Evolutionary conservation across 345 rosid species (phyloP).

Genomic region (Clarkia xantiana): DNA sequence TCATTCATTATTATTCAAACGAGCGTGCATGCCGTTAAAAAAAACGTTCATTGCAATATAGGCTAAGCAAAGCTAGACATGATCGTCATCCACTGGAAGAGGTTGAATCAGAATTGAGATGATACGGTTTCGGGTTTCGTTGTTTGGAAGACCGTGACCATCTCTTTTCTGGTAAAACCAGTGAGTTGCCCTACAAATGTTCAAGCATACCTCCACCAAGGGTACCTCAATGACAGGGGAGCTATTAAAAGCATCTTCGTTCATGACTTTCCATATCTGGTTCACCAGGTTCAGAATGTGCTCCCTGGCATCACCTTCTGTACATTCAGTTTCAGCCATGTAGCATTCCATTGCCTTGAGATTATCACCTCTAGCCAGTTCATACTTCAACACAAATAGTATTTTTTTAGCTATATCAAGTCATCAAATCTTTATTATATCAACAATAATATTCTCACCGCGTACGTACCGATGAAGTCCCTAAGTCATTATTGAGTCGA

Average conservation of each 20-base stretch:
- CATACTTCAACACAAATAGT: no score
- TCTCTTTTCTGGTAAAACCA: slow-evolving; percentile 10
- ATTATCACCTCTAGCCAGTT: slow-evolving; percentile 7
- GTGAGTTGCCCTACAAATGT: slow-evolving; percentile 3
- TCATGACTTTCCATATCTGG: slow-evolving; percentile 12
- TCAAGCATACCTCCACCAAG: neutral
- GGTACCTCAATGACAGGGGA: neutral
- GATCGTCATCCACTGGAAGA: neutral
- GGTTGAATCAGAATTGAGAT: slow-evolving; percentile 1
- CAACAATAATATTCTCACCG: no score
- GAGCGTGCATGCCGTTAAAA: no score
- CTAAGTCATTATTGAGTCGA: slow-evolving; percentile 11
- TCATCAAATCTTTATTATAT: no score
- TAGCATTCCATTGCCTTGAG: slow-evolving; percentile 10
- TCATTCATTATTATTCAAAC: no score
- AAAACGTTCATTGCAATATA: no score
- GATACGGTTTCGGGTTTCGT: neutral
- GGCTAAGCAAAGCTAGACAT: no score
- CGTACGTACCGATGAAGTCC: slow-evolving; percentile 9
- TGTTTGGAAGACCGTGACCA: slow-evolving; percentile 6
- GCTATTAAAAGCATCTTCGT: neutral
- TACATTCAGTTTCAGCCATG: slow-evolving; percentile 7
- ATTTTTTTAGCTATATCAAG: no score
- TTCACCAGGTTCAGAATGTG: neutral
- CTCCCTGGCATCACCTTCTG: slow-evolving; percentile 4